Evolutionary conservation across 768 basidiomycete genomes (phyloP), one percentile per base, ranked within the genome.

Genomic region (Gymnopilus dilepis): DNA sequence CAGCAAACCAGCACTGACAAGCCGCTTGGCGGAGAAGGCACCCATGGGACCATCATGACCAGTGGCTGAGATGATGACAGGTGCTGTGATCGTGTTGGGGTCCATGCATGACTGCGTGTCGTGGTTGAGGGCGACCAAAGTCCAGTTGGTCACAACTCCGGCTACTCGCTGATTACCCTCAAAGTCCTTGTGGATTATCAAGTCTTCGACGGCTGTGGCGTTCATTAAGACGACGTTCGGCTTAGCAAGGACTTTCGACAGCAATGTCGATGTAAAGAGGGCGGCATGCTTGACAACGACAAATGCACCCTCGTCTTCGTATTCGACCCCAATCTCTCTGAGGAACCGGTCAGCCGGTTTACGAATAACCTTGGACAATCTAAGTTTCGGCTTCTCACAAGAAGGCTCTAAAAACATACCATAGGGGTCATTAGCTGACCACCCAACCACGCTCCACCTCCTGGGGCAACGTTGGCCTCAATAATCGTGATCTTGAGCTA

Each of bases 201-300:
- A 82, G 71, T 92, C 91, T 72, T 92, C 90, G n/a, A 89, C 89
- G 6, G 89, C 86, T 3, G 90, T 92, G 24, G 89, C 89, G 74
- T 91, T 91, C 80, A 91, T 84, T 74, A 91, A 73, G 31, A 88
- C 84, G 52, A 91, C 87, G 66, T 91, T 91, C 15, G 87, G 86
- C 65, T 87, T 76, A 12, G 86, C 81, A 61, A 91, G 84, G 57
- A 91, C 88, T 48, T 84, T 84, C 59, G 88, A 87, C 37, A 94
- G 78, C 47, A 92, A 73, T 1, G 90, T 92, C 13, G 89, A 86
- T 2, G 91, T 94, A 80, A 92, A 92, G 62, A 92, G 78, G 0
- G 90, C 91, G 0, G 91, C 90, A 65, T 92, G 91, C 71, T 91
- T 90, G 66, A 94, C 90, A 63, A 94, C 86, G 62, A 91, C 89